Conservation (phyloP, 2,329 filamentous ascomycete genomes). For the Penicillium sp. region DNA sequence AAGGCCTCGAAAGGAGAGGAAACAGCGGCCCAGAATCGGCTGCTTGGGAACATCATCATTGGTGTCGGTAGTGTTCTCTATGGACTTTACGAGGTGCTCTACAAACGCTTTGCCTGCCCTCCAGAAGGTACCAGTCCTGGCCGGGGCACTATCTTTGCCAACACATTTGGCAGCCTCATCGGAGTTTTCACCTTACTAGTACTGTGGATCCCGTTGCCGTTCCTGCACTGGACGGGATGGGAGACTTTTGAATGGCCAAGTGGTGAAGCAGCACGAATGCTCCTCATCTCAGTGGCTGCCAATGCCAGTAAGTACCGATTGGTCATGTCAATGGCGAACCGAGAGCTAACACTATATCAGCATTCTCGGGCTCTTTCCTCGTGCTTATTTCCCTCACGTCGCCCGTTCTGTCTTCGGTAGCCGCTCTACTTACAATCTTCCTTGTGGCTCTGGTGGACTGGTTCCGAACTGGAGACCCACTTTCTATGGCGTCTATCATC, state of each 20-base stretch:
- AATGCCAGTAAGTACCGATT: slow-evolving; percentile 64
- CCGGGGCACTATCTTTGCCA: slow-evolving; percentile 96
- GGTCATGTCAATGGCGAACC: background rate
- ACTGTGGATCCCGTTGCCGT: slow-evolving; percentile 85
- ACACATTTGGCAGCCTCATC: slow-evolving; percentile 83
- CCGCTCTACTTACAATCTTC: slow-evolving; percentile 92
- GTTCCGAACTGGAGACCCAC: slow-evolving; percentile 71
- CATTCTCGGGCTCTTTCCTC: slow-evolving; percentile 88
- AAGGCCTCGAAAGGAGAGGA: slow-evolving; percentile 45
- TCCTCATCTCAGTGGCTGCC: slow-evolving; percentile 73
- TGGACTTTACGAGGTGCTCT: slow-evolving; percentile 94
- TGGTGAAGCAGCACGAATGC: slow-evolving; percentile 73
- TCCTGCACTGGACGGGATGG: slow-evolving; percentile 72
- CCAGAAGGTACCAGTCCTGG: slow-evolving; percentile 78
- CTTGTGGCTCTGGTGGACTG: slow-evolving; percentile 91
- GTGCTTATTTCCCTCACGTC: slow-evolving; percentile 89
- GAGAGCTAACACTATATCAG: slow-evolving; percentile 28
- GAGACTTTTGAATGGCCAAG: slow-evolving; percentile 80
- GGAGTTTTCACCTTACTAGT: slow-evolving; percentile 80
- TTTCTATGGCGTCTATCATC: slow-evolving; percentile 69
- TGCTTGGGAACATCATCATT: slow-evolving; percentile 87
- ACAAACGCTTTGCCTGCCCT: slow-evolving; percentile 89
- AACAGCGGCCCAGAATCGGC: slow-evolving; percentile 60
- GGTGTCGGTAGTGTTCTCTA: slow-evolving; percentile 87
- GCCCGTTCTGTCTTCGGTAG: slow-evolving; percentile 87